Percentiles rank a stretch among this genome's conserved stretches.
These are phyloP conservation scores for Passiflora organensis DNA, from an alignment of 345 rosid species.

Conservation along the genomic window DNA sequence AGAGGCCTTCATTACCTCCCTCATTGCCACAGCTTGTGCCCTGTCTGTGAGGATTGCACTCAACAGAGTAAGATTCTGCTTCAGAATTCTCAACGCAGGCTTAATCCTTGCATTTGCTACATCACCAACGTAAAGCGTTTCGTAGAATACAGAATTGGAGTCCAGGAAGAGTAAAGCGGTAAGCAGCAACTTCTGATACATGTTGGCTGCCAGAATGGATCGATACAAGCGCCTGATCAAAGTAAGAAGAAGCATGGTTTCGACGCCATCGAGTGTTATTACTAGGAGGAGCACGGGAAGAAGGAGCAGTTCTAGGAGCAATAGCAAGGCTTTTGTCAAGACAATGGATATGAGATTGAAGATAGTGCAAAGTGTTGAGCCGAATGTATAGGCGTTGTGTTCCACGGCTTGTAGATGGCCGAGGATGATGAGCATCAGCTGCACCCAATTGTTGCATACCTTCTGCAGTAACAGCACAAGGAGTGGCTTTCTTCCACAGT, in stretches of 20 bases:
- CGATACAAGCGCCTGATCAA: constrained; percentile 46
- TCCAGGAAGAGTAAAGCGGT: constrained; percentile 73
- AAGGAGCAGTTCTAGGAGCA: constrained; percentile 38
- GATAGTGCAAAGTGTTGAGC: constrained; percentile 76
- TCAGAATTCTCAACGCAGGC: constrained; percentile 56
- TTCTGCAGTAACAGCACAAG: constrained; percentile 40
- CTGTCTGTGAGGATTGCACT: constrained; percentile 60
- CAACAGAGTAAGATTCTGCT: constrained; percentile 72
- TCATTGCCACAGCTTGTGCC: constrained; percentile 70
- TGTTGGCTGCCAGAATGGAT: constrained; percentile 71
- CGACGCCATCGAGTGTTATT: constrained; percentile 26
- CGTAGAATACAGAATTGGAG: constrained; percentile 62
- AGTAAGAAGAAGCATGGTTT: constrained; percentile 33
- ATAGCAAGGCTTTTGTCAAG: constrained; percentile 73
- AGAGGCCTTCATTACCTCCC: constrained; percentile 71
- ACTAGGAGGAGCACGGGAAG: constrained; percentile 14
- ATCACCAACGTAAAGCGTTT: constrained; percentile 59
- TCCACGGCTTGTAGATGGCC: constrained; percentile 86
- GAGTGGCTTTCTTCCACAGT: constrained; percentile 71
- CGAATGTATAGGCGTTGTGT: constrained; percentile 87
- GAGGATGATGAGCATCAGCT: constrained; percentile 54
- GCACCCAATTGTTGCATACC: constrained; percentile 21
- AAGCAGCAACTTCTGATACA: constrained; percentile 88
- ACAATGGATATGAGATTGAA: constrained; percentile 64
- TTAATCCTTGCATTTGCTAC: constrained; percentile 51